These are phyloP conservation scores for Podila clonocystis DNA, from an alignment of 192 early-diverging fungal genomes.

Conservation along the genomic window DNA sequence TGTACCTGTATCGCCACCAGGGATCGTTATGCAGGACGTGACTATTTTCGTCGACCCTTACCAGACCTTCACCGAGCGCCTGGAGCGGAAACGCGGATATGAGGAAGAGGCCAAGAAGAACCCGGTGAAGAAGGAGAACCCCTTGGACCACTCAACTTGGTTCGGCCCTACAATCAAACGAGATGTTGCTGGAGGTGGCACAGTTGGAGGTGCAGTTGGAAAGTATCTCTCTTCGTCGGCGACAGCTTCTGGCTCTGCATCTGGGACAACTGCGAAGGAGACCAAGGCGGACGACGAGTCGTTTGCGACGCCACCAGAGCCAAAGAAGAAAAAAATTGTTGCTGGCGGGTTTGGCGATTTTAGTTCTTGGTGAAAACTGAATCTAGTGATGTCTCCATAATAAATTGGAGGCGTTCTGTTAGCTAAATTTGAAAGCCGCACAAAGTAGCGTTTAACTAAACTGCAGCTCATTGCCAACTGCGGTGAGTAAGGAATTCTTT, in stretches of 20 bases:
- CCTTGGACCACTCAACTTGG: constrained; percentile 73
- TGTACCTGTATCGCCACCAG: constrained; percentile 68
- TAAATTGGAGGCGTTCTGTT: too few species aligned
- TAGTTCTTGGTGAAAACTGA: constrained; percentile 48
- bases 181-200: constrained; percentile 31
- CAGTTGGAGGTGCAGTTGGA: constrained; percentile 61
- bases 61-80: constrained; percentile 73
- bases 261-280: constrained; percentile 1
- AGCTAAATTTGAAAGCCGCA: too few species aligned
- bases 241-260: not conserved
- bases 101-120: constrained; percentile 50
- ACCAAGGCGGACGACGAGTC: constrained; percentile 12
- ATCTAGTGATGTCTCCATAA: too few species aligned
- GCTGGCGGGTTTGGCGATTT: constrained; percentile 55
- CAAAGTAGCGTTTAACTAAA: too few species aligned
- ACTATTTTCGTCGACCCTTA: constrained; percentile 88
- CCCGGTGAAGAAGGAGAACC: constrained; percentile 57
- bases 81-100: constrained; percentile 71
- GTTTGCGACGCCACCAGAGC: constrained; percentile 6
- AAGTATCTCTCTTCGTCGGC: constrained; percentile 65
- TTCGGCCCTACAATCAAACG: constrained; percentile 69
- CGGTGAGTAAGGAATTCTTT: too few species aligned
- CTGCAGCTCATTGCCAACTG: too few species aligned
- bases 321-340: constrained; percentile 50
- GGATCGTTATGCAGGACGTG: constrained; percentile 79